phyloP scores from a whole-genome alignment of 768 basidiomycete species.

The Russula ochroleuca region DNA sequence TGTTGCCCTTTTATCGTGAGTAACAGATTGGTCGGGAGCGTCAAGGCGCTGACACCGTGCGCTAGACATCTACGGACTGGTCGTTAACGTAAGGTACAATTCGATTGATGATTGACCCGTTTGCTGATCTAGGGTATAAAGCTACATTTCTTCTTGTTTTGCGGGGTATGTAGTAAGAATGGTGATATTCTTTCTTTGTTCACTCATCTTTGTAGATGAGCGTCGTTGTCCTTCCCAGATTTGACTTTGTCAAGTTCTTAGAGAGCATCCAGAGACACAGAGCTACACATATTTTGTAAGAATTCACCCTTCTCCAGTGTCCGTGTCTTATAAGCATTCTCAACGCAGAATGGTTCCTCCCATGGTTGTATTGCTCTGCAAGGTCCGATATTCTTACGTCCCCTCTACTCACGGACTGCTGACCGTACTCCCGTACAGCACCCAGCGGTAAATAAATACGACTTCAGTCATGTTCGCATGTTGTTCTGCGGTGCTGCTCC shows the following conservation, averaged over 20 bases:
- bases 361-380: constrained; percentile 34
- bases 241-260: constrained; percentile 35
- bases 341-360: constrained; percentile 31
- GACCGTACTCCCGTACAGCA: constrained; percentile 25
- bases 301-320: not conserved
- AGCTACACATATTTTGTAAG: constrained; percentile 36
- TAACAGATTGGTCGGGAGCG: not conserved
- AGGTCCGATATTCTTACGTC: constrained; percentile 25
- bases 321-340: not conserved
- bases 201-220: constrained; percentile 29
- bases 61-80: constrained; percentile 46
- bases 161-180: constrained; percentile 26
- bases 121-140: constrained; percentile 21
- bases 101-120: not conserved
- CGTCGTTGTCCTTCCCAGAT: constrained; percentile 35
- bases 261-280: constrained; percentile 35
- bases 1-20: constrained; percentile 34
- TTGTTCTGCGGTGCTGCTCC: constrained; percentile 38
- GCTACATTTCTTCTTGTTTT: constrained; percentile 33
- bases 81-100: constrained; percentile 25
- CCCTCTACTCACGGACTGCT: not conserved
- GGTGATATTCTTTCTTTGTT: not conserved
- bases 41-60: not conserved
- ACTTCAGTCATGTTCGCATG: constrained; percentile 31
- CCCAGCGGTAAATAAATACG: constrained; percentile 33